Evolutionary conservation across 768 basidiomycete species (phyloP), one percentile per base, ranked within the genome.

Genomic region (Lactifluus volemus): DNA sequence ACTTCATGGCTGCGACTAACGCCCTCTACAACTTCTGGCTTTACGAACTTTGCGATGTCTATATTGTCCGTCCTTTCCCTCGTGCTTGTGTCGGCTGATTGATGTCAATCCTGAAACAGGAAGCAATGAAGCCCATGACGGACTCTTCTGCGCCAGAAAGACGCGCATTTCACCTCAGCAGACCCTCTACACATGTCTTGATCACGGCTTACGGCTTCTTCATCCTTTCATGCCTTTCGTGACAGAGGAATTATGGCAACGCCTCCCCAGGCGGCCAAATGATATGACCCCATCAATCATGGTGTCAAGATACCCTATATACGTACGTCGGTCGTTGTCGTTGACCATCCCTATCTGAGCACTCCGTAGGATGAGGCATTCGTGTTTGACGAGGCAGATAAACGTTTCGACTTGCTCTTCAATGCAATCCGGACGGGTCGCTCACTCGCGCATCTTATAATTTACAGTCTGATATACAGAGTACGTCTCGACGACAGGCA

Each of bases 221-320:
- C 97, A 98, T 72, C 97, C 97, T 0, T 94, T 98, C 77, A 99
- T 98, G 97, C 97, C 97, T 1, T 99, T 89, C 73, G 91, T 99
- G 36, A 98, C 97, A 4, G 97, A 99, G 74, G 97, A 98, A 72
- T 77, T 99, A 11, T 99, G 97, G 97, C 97, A 99, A 72, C 84
- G 97, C 32, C 78, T 99, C 2, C 94, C 95, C 0, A 79, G 95
- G 17, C 78, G 94, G 61, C 84, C 87, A 1, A 86, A 86, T 44
- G 94, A 98, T 70, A 65, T 79, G 9, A 90, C 88, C 10, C 83
- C 85, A 7, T 92, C 92, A 0, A 93, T 99, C 71, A 95, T 95
- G 91, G 74, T 98, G 19, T 80, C 94, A 0, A 75, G 81, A 34
- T 98, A 84, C 81, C 97, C 97, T 3, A 78, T 82, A 39, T 74